Evolutionary conservation across 139 green algal genomes (phyloP), one percentile per base, ranked within the genome.

Genomic region (Helicosporidium sp.): DNA sequence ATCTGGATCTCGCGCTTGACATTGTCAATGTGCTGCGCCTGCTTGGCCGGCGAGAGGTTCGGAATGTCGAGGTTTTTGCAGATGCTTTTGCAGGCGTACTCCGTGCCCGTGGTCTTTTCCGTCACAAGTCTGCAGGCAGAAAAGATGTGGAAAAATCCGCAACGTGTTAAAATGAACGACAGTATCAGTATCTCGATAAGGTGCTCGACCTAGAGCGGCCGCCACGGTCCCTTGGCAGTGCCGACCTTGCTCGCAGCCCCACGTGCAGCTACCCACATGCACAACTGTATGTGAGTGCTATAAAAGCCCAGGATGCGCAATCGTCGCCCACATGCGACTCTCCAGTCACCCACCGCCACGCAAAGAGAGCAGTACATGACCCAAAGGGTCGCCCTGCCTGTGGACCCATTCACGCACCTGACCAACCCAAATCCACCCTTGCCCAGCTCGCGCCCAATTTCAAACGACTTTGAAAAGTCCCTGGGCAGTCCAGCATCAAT

Each of bases 61-160:
- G 76, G 68, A n/a, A 82, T 52, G 34, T 75, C 56, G 23, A 89
- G 52, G 7, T 22, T 41, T 57, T 90, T 91, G 39, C 26, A 50
- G 13, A 93, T 81, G 28, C 29, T 72, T 52, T 91, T 91, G 62
- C 73, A 84, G 5, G 83, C 80, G 36, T 69, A 83, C 50, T 80
- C 58, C n/a, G 62, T 47, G 15, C 75, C 78, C 6, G 54, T 80
- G 25, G 28, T 19, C 12, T 61, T 61, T 36, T 77, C 60, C 3
- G 50, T 60, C 23, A 66, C 65, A 4, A 66, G 52, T 29, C 61
- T 65, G 45, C 57, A 36, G 20, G n/a, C n/a, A n/a, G n/a, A n/a
- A n/a, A n/a, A n/a, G n/a, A n/a, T n/a, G n/a, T n/a, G n/a, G n/a
- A n/a, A n/a, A n/a, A n/a, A n/a, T n/a, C n/a, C n/a, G n/a, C n/a